Percentiles rank a stretch among this genome's conserved stretches.
phyloP scores from a whole-genome alignment of 805 yeast genomes.

The Kluyveromyces aestuarii region DNA sequence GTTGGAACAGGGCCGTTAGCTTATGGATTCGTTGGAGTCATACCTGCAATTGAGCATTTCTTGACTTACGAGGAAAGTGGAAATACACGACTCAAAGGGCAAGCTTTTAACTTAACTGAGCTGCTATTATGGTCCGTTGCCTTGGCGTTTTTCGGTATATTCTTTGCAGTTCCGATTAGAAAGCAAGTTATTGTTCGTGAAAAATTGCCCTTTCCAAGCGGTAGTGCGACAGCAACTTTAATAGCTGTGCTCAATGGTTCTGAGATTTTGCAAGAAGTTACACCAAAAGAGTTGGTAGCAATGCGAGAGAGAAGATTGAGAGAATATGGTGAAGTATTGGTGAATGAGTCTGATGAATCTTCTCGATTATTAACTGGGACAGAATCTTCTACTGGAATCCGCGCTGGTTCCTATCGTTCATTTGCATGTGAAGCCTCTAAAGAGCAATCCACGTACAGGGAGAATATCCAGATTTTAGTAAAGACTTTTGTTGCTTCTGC shows the following conservation, averaged over 20 bases:
- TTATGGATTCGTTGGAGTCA: slow-evolving; percentile 88
- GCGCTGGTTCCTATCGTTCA: neutral
- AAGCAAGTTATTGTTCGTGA: slow-evolving; percentile 82
- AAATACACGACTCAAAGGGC: slow-evolving; percentile 22
- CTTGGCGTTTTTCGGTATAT: slow-evolving; percentile 88
- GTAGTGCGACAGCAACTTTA: slow-evolving; percentile 90
- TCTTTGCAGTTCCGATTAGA: slow-evolving; percentile 85
- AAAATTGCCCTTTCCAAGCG: slow-evolving; percentile 87
- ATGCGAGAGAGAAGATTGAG: slow-evolving; percentile 20
- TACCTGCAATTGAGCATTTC: slow-evolving; percentile 92
- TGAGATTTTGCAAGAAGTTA: slow-evolving; percentile 33
- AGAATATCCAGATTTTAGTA: slow-evolving; percentile 52
- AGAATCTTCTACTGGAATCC: neutral
- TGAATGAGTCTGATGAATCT: slow-evolving; percentile 2
- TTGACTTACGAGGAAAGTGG: slow-evolving; percentile 74
- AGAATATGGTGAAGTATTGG: slow-evolving; percentile 21
- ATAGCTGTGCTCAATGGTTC: slow-evolving; percentile 81
- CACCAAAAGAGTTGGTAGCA: slow-evolving; percentile 27
- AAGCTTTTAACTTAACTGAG: slow-evolving; percentile 37
- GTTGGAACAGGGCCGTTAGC: slow-evolving; percentile 97
- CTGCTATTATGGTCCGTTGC: slow-evolving; percentile 78
- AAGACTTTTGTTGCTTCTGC: slow-evolving; percentile 64
- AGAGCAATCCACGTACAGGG: slow-evolving; percentile 29
- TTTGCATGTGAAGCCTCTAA: neutral
- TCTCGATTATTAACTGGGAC: neutral